These are phyloP conservation scores for Arthrinium phaeospermum DNA, from an alignment of 2,329 filamentous ascomycete genomes.

Conservation along the genomic window DNA sequence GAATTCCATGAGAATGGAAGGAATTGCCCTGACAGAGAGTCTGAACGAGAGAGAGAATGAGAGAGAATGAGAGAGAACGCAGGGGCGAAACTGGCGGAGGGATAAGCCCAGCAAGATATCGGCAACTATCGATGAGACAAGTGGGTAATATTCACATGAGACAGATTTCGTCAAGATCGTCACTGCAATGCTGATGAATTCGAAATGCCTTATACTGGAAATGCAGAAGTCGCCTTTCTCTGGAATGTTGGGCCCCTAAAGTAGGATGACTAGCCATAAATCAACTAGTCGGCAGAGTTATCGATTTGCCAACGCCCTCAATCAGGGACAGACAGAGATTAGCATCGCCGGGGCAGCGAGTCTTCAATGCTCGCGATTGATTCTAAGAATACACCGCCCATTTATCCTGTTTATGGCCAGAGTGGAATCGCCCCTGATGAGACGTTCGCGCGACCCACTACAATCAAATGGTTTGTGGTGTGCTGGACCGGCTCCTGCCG, in stretches of 20 bases:
- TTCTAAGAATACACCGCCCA: not conserved
- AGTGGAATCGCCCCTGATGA: not conserved
- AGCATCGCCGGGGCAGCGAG: not conserved
- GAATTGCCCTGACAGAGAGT: not conserved
- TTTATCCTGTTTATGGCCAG: not conserved
- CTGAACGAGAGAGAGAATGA: not conserved
- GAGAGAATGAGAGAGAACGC: not conserved
- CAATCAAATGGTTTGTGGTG: not conserved
- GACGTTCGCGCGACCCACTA: not conserved
- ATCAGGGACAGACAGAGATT: not conserved
- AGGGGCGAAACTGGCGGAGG: not conserved
- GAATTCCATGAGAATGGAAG: not conserved
- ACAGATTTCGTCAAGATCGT: not conserved
- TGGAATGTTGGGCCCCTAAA: not conserved
- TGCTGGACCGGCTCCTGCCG: not conserved
- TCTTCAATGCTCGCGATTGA: not conserved
- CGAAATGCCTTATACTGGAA: not conserved
- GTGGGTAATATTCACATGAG: not conserved
- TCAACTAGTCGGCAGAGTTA: not conserved
- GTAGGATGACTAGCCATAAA: not conserved
- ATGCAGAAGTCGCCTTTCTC: not conserved
- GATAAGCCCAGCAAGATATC: not conserved
- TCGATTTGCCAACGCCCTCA: not conserved
- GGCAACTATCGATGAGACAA: conserved; percentile 6
- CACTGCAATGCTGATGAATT: not conserved